Conservation (phyloP, 2,329 filamentous ascomycete species). For the Xenosphaeropsis pyriputrescens region DNA sequence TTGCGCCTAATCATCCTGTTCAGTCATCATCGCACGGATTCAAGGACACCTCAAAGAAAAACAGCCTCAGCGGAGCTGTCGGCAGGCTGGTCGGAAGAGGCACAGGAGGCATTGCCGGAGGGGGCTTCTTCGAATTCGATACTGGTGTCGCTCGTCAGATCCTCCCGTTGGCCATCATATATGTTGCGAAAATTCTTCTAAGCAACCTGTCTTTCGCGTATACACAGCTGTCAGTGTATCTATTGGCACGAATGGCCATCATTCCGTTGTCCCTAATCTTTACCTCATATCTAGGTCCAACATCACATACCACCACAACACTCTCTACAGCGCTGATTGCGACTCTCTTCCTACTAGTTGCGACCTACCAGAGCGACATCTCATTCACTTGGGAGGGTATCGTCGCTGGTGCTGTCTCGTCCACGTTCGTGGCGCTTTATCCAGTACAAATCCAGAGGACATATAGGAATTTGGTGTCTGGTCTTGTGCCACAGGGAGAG, state of each 20-base stretch:
- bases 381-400: constrained; percentile 35
- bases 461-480: constrained; percentile 28
- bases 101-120: constrained; percentile 33
- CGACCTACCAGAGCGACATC: constrained; percentile 26
- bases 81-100: constrained; percentile 13
- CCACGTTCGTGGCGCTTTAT: constrained; percentile 33
- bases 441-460: constrained; percentile 33
- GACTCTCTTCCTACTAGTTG: constrained; percentile 32
- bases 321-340: constrained; percentile 33
- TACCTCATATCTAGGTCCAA: constrained; percentile 27
- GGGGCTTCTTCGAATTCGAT: constrained; percentile 36
- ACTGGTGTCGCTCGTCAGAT: constrained; percentile 28
- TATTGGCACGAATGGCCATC: constrained; percentile 33
- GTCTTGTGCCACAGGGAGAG: constrained; percentile 26
- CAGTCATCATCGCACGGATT: constrained; percentile 13
- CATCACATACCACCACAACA: constrained; percentile 28
- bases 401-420: constrained; percentile 34
- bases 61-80: constrained; percentile 13
- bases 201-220: constrained; percentile 40
- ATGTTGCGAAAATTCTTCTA: constrained; percentile 31
- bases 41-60: constrained; percentile 12
- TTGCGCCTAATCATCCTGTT: constrained; percentile 26
- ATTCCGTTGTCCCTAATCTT: constrained; percentile 32
- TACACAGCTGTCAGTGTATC: constrained; percentile 33
- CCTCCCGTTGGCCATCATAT: constrained; percentile 31